Base-by-base conservation (phyloP, 768 basidiomycete genomes). In the Albatrellus ellisii region DNA sequence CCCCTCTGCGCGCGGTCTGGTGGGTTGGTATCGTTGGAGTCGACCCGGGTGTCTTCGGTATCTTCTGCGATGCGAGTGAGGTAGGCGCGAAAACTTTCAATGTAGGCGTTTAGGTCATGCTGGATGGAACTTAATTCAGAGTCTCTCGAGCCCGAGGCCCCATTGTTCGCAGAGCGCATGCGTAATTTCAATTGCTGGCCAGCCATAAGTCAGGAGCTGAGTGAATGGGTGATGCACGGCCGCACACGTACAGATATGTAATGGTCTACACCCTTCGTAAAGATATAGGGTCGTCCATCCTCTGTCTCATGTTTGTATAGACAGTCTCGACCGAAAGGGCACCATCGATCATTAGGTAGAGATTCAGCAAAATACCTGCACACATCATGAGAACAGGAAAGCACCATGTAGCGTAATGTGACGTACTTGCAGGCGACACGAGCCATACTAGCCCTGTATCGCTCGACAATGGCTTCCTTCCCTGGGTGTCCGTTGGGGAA, bases 321-420 rank as follows among this genome's bases (percentile, higher is more conserved):
- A 55, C 85, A 89, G 45, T 88, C 85, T 36, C 66, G 65, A 32
- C 85, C 85, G 49, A 83, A 89, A 0, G 82, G 85, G 58, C 85
- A 89, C 41, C 70, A 69, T 0, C 77, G 76, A 36, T 62, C 53
- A 34, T 59, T 57, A 6, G 57, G 55, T 28, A 62, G 62, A 3
- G 80, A 76, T 32, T 63, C 55, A 45, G 70, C 62, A 56, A 86
- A 86, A 52, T 83, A 76, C 39, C 81, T 84, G 42, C 21, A 37
- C 29, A 5, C 18, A 24, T 25, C 15, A 28, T 38, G 26, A 49
- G 36, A 17, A 21, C 17, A 6, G 24, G 26, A 29, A 9, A 12
- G 1, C 36, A n/a, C 10, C 3, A 25, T n/a, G 24, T 5, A 34
- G 12, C 11, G 4, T 10, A 4, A n/a, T 11, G n/a, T n/a, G n/a